phyloP scores from a whole-genome alignment of 2,329 filamentous ascomycete genomes.

The Aschersonia sp. region DNA sequence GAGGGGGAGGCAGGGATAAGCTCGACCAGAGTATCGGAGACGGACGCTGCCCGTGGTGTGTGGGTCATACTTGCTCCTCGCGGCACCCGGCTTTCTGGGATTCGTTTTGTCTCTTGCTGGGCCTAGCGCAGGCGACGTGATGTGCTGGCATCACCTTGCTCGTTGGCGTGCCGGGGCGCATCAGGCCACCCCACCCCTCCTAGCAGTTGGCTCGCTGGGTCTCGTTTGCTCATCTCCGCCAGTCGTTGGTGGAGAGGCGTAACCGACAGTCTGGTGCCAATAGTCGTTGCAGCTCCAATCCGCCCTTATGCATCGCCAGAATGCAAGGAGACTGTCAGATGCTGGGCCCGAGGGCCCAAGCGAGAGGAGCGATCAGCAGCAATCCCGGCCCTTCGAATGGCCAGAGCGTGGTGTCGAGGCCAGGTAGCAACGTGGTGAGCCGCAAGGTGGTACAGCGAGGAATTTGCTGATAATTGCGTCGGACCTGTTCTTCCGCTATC shows the following conservation, averaged over 20 bases:
- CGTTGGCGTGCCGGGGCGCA: neutral
- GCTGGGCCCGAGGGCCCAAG: no score
- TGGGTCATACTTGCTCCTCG: neutral
- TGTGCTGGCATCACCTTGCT: neutral
- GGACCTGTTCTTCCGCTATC: no score
- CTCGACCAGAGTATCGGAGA: conserved; percentile 6
- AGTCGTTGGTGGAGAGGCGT: conserved; percentile 2
- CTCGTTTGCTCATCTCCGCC: neutral
- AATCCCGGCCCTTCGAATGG: no score
- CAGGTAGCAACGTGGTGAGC: no score
- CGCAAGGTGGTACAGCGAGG: no score
- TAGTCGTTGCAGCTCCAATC: conserved; percentile 4
- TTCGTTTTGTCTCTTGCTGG: neutral
- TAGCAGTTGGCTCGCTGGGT: neutral
- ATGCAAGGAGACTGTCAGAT: neutral
- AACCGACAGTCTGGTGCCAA: conserved; percentile 9
- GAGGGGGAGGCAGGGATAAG: conserved; percentile 1
- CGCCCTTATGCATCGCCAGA: conserved; percentile 1
- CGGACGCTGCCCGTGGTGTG: conserved; percentile 10
- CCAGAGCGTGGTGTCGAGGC: no score
- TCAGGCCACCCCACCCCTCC: conserved; percentile 1
- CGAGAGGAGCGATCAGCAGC: no score
- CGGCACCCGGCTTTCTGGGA: conserved; percentile 3
- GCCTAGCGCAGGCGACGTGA: neutral
- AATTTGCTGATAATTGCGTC: no score